These are phyloP conservation scores for Suillus brevipes DNA, from an alignment of 768 basidiomycete genomes.

Conservation along the genomic window DNA sequence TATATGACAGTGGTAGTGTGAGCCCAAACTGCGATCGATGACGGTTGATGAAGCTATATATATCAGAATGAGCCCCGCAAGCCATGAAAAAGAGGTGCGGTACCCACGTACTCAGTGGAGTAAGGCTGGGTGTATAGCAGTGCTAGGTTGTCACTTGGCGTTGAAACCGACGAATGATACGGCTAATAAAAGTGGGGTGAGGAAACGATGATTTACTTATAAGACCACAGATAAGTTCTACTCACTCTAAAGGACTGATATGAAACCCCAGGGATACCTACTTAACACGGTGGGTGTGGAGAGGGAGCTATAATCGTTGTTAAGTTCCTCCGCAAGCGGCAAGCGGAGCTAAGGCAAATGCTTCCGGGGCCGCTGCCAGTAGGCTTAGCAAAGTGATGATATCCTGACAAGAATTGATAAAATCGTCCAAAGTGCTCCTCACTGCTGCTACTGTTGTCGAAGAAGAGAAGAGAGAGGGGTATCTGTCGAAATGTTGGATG, in stretches of 20 bases:
- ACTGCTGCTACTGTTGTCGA: neutral
- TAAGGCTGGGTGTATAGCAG: neutral
- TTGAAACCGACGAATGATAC: neutral
- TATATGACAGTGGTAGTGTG: constrained; percentile 3
- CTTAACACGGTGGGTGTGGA: neutral
- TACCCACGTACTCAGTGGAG: neutral
- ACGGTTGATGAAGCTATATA: neutral
- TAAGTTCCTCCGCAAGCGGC: neutral
- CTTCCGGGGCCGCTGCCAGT: neutral
- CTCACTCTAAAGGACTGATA: neutral
- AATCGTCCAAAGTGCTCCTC: neutral
- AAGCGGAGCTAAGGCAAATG: neutral
- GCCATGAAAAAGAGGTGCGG: neutral
- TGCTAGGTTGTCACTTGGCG: neutral
- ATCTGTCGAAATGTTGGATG: neutral
- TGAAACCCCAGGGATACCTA: neutral
- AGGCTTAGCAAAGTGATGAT: neutral
- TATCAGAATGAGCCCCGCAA: neutral
- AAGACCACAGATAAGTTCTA: neutral
- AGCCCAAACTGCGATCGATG: neutral
- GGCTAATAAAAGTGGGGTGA: neutral
- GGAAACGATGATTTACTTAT: neutral
- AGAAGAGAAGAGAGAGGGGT: neutral
- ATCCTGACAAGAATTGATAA: neutral
- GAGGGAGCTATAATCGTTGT: constrained; percentile 1